Evolutionary conservation across 1,139 yeast species (phyloP).

Genomic region (Starmera stellimalicola): DNA sequence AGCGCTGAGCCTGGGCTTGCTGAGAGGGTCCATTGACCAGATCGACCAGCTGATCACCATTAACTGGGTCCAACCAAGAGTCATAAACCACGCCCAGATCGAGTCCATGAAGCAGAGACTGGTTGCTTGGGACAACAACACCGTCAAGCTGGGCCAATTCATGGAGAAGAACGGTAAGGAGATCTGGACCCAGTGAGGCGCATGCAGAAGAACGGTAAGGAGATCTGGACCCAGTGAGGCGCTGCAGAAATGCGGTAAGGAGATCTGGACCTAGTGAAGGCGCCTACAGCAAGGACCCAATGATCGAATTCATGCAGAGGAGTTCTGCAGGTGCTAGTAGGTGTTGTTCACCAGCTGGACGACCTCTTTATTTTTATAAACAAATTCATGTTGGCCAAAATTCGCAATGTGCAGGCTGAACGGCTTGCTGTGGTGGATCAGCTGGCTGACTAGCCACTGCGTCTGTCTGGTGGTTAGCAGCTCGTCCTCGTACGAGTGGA

Average conservation of each 20-base stretch:
- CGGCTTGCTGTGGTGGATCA: conserved; percentile 10
- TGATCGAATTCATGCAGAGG: not conserved
- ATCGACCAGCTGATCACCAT: conserved; percentile 69
- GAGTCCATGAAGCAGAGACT: conserved; percentile 66
- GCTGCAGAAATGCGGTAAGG: conserved; percentile 48
- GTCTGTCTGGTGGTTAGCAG: conserved; percentile 20
- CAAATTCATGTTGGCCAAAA: conserved; percentile 23
- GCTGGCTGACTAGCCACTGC: conserved; percentile 11
- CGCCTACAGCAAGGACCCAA: no score
- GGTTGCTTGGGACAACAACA: conserved; percentile 69
- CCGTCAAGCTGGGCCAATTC: conserved; percentile 51
- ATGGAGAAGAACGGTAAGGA: conserved; percentile 50
- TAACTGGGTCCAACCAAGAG: conserved; percentile 94
- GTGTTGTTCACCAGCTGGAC: conserved; percentile 11
- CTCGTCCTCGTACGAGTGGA: conserved; percentile 25
- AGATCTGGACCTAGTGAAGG: conserved; percentile 44
- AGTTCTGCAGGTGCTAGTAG: not conserved
- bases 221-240: conserved; percentile 45
- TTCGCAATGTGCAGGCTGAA: conserved; percentile 12
- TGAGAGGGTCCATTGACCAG: conserved; percentile 85
- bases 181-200: conserved; percentile 44
- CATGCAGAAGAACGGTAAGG: conserved; percentile 49
- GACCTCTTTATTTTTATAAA: conserved; percentile 14
- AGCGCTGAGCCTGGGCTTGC: conserved; percentile 74
- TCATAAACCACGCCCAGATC: conserved; percentile 75